phyloP scores from a whole-genome alignment of 306 rosid species.

The Mimosa pudica region DNA sequence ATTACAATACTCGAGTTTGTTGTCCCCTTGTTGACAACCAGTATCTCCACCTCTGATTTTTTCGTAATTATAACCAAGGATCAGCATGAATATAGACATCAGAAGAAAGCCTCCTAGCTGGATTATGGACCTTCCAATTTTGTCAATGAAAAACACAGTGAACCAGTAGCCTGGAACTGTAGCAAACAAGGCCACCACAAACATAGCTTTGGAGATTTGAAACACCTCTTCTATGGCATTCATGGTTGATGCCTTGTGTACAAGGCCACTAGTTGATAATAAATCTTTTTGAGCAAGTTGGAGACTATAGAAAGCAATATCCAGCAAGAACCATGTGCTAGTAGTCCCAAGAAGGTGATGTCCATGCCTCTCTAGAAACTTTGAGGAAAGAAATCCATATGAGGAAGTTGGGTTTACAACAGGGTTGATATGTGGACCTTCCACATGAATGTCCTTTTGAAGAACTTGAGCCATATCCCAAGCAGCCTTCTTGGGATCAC shows the following conservation, averaged over 20 bases:
- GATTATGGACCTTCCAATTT: conserved; percentile 54
- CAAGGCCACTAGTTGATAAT: conserved; percentile 62
- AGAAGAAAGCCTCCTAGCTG: conserved; percentile 65
- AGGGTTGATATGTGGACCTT: conserved; percentile 27
- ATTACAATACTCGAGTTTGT: conserved; percentile 16
- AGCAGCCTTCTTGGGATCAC: conserved; percentile 48
- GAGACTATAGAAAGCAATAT: conserved; percentile 67
- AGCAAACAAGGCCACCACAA: conserved; percentile 58
- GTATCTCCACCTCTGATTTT: conserved; percentile 20
- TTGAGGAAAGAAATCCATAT: conserved; percentile 54
- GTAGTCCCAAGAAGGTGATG: conserved; percentile 64
- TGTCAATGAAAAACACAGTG: conserved; percentile 61
- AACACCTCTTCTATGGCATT: conserved; percentile 64
- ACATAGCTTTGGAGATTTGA: conserved; percentile 63
- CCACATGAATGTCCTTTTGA: conserved; percentile 26
- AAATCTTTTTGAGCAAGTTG: conserved; percentile 67
- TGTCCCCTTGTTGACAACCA: conserved; percentile 17
- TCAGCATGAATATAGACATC: conserved; percentile 55
- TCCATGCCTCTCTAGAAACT: conserved; percentile 55
- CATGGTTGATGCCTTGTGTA: conserved; percentile 51
- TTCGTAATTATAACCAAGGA: conserved; percentile 49
- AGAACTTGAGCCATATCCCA: conserved; percentile 66
- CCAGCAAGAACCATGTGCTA: conserved; percentile 67
- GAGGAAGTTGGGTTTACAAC: conserved; percentile 1
- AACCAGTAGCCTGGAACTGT: conserved; percentile 78